Base-by-base conservation (phyloP, 148 eudicot genomes). In the Nepenthes mirabilis region DNA sequence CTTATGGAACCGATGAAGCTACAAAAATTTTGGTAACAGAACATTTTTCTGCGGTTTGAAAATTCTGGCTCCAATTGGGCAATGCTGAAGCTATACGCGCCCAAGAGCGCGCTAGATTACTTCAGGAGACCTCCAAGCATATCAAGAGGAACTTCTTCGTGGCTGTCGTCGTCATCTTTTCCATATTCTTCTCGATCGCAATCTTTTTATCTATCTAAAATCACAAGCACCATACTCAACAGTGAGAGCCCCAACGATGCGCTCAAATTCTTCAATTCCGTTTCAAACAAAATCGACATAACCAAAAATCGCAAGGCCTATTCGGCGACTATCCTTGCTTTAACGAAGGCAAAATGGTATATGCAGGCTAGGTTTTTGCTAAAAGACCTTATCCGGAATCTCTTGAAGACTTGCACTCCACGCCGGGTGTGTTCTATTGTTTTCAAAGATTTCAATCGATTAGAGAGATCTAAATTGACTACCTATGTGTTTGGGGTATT, bases 351-450 rank as follows among this genome's bases (percentile, higher is more conserved):
- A 14, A 79, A 77, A 47, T 62, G 78, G 66, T 91, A 81, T 56
- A 49, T 68, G 60, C 56, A 85, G 52, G 97, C 97, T 1, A 88
- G 80, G 69, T 81, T 83, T 75, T 83, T 91, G 88, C 76, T 79
- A 61, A 80, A 80, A 88, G 72, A 65, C 75, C 88, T 91, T 72
- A 77, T 85, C 1, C 71, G 75, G 47, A 70, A 68, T 52, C 68
- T 85, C 45, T 76, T 62, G 1, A 70, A 73, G 56, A 73, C 70
- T 2, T 79, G 80, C 63, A 58, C 75, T 2, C 77, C 81, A 14
- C 71, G 49, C 36, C 75, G 81, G 11, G 83, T 71, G 34, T 82
- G 81, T 68, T 71, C 73, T 6, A 65, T 73, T 5, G 63, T 85
- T 67, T 85, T 74, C 79, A 75, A 77, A 56, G 79, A 76, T 33